A percentile compares a stretch with the other conserved stretches of the same genome.
These are phyloP conservation scores for Russula brevipes DNA, from an alignment of 768 basidiomycete genomes.

Conservation along the genomic window DNA sequence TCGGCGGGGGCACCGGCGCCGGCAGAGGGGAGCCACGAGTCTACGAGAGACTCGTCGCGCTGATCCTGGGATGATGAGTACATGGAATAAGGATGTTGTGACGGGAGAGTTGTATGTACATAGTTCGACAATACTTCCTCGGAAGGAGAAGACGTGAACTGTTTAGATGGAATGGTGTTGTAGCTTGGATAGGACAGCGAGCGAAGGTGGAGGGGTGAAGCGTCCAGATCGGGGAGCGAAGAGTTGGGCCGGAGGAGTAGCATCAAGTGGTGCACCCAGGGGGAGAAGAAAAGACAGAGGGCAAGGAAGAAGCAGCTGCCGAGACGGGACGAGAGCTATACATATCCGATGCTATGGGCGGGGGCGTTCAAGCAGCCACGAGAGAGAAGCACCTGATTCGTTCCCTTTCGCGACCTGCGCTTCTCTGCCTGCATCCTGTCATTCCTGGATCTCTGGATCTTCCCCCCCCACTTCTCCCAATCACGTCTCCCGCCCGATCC, in stretches of 20 bases:
- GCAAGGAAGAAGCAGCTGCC: conserved; percentile 25
- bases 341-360: conserved; percentile 19
- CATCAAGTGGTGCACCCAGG: conserved; percentile 21
- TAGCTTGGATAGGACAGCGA: conserved; percentile 23
- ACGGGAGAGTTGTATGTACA: conserved; percentile 20
- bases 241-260: conserved; percentile 21
- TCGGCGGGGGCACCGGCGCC: conserved; percentile 10
- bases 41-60: conserved; percentile 16
- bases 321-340: conserved; percentile 24
- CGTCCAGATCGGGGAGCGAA: conserved; percentile 23
- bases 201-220: conserved; percentile 16
- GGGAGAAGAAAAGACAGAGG: conserved; percentile 24
- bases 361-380: conserved; percentile 19
- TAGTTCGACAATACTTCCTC: conserved; percentile 20
- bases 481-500: conserved; percentile 24
- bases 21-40: conserved; percentile 11
- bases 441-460: conserved; percentile 13
- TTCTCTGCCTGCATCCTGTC: conserved; percentile 16
- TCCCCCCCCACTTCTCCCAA: conserved; percentile 7
- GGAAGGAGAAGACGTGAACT: conserved; percentile 16
- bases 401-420: conserved; percentile 19
- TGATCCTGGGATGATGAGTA: conserved; percentile 22
- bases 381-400: conserved; percentile 27
- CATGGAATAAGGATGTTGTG: conserved; percentile 14
- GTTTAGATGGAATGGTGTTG: conserved; percentile 24